Evolutionary conservation across 129 eudicot genomes (phyloP), one percentile per base, ranked within the genome.

Genomic region (Centaurea solstitialis): DNA sequence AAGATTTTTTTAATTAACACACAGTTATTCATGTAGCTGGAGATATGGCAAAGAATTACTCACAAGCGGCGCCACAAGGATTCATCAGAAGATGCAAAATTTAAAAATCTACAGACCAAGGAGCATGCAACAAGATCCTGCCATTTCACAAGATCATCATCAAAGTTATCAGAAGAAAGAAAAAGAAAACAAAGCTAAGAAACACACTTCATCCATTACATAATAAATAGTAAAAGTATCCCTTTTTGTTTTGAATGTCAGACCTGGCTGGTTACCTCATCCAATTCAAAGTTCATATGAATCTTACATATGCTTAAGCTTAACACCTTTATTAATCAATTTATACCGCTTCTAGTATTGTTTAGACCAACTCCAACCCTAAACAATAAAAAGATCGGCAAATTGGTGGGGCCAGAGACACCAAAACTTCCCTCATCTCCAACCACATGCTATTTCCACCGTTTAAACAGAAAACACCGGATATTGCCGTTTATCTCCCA

Each of bases 71-170:
- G 94, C 99, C 99, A 94, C 82, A 94, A 85, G 61, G 94, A 81
- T 57, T 94, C 99, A 66, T 92, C 99, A 9, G 97, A 81, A 75
- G 99, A 91, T 33, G 85, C 93, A 81, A 80, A 81, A 35, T 86
- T 92, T n/a, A 94, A 79, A 79, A 92, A 92, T 73, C 89, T 89
- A 80, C 99, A 94, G 21, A 94, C 99, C 89, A 77, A 72, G 2
- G 97, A 89, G 84, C 99, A 94, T 0, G 99, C 78, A 38, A 90
- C 88, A 68, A 94, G 99, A 86, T 94, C 99, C 99, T 94, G 85
- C 89, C 79, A 64, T 77, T 39, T 77, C 38, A 35, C 69, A 62
- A 74, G 17, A 74, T 76, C 84, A 68, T 6, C 67, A 59, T 65
- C 33, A 74, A 70, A 26, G 13, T 26, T 35, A 69, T 9, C 23